Base-by-base conservation (phyloP, 345 rosid species). In the Xanthoceras sorbifolium region DNA sequence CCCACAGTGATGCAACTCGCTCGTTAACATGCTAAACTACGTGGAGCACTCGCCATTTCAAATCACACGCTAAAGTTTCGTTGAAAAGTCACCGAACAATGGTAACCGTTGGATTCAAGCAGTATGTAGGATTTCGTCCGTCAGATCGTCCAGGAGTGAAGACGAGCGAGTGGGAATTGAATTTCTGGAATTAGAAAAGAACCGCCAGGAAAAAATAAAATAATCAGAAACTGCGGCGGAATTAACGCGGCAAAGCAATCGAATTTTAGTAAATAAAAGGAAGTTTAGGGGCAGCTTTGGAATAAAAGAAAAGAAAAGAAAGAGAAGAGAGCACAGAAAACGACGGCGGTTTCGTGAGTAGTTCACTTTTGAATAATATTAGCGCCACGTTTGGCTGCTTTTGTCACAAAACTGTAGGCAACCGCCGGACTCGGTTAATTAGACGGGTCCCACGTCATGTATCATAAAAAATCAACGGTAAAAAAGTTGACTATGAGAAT, bases 191-290 rank as follows among this genome's bases (percentile, higher is more conserved):
- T 66, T 36, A 32, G 46, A 76, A 48, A 26, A 22, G 57, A 17
- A 29, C 3, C 17, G 66, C 55, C 55, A 65, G 74, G 38, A 61
- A 70, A 25, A 42, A 68, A 64, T 26, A 32, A 60, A 59, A 67
- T 67, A 69, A 44, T 55, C 73, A 75, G 72, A 67, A 76, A 82
- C 15, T 18, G 72, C 1, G 77, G 79, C 84, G 76, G 57, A 46
- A 81, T 85, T 73, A 67, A 78, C 86, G 85, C 79, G 82, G 75
- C 65, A 18, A 78, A 69, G 78, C 14, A 46, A 69, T 10, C 71
- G 44, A 63, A 3, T 34, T 31, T 26, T 20, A 2, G 75, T 74
- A 62, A 79, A 79, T 76, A 26, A 18, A 3, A 0, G 15, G n/a
- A 38, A 61, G 22, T 6, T 5, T 3, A 11, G 31, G 46, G 79